Base-by-base conservation (phyloP, 345 rosid genomes). In the Bruguiera gymnorhiza region DNA sequence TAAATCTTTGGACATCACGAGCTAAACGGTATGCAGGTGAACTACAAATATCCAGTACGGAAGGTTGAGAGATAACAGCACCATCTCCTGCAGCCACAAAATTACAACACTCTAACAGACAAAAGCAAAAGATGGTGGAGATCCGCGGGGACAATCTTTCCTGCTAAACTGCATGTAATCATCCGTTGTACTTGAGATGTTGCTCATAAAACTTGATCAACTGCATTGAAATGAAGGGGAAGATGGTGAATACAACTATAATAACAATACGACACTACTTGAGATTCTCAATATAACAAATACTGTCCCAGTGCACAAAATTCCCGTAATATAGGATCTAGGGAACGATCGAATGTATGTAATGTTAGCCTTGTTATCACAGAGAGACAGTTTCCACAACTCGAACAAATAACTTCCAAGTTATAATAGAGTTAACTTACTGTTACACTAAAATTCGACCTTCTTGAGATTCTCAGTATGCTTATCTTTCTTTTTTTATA, bases 181-280 rank as follows among this genome's bases (percentile, higher is more conserved):
- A 72, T 26, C 69, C 51, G 56, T 30, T 83, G 92, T 89, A 89
- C 83, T 85, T 92, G 78, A 93, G 92, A 84, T 90, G 88, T 73
- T 90, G 92, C 92, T 93, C 98, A 50, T 93, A 93, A 81, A 85
- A 96, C 69, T 85, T 83, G 79, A 96, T 90, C 82, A 92, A 79
- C 98, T 96, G 88, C 63, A 34, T 66, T 29, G 30, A 60, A 69
- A 30, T 52, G 70, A 37, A 30, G 1, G 37, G 34, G 5, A 48
- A 68, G 37, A 52, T 24, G n/a, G 59, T 56, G 32, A 72, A 46
- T 18, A 26, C 48, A 73, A 6, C 2, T 6, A n/a, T 19, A 24
- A 51, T 58, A 60, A 58, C 7, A 30, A 56, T 53, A 56, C 36
- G 51, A 63, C 18, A 51, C n/a, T 36, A 2, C 5, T 51, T 34